These are phyloP conservation scores for Moringa oleifera DNA, from an alignment of 345 rosid species.

Conservation along the genomic window DNA sequence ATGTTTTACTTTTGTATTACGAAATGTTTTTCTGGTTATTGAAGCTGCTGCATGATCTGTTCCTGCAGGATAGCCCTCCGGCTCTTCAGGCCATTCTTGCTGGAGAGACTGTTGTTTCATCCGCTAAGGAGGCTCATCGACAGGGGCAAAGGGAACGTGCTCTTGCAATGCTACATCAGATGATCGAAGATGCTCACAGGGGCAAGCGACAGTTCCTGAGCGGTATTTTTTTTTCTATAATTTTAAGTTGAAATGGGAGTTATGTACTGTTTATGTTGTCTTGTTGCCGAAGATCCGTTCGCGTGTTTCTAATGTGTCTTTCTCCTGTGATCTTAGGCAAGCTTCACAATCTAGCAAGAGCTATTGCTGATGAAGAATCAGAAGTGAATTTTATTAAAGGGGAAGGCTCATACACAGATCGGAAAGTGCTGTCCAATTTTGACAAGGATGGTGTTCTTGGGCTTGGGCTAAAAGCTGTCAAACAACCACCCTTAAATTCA, in stretches of 20 bases:
- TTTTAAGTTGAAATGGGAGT: slow-evolving; percentile 7
- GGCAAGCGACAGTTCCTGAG: slow-evolving; percentile 97
- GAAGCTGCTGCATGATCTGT: slow-evolving; percentile 3
- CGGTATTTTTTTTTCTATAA: slow-evolving; percentile 36
- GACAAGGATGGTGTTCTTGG: slow-evolving; percentile 85
- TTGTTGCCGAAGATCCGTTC: slow-evolving; percentile 9
- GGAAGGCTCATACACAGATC: slow-evolving; percentile 36
- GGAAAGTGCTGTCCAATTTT: slow-evolving; percentile 28
- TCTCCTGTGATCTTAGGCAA: slow-evolving; percentile 52
- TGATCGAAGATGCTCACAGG: slow-evolving; percentile 96
- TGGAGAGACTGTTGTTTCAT: slow-evolving; percentile 55
- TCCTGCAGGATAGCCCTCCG: slow-evolving; percentile 60
- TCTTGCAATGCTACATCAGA: slow-evolving; percentile 85
- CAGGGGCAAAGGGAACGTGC: slow-evolving; percentile 88
- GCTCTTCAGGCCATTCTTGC: slow-evolving; percentile 59
- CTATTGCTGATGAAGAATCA: slow-evolving; percentile 84
- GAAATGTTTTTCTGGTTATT: neutral
- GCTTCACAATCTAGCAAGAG: slow-evolving; percentile 95
- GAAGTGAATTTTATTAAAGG: slow-evolving; percentile 47
- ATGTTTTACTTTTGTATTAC: neutral
- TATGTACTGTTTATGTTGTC: slow-evolving; percentile 16
- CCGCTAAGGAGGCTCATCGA: slow-evolving; percentile 60
- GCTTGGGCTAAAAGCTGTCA: slow-evolving; percentile 67
- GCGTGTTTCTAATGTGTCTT: slow-evolving; percentile 19
- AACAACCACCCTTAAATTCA: slow-evolving; percentile 41